Evolutionary conservation across 257 asterid genomes (phyloP).

Genomic region (Paraleonurus japonicus): DNA sequence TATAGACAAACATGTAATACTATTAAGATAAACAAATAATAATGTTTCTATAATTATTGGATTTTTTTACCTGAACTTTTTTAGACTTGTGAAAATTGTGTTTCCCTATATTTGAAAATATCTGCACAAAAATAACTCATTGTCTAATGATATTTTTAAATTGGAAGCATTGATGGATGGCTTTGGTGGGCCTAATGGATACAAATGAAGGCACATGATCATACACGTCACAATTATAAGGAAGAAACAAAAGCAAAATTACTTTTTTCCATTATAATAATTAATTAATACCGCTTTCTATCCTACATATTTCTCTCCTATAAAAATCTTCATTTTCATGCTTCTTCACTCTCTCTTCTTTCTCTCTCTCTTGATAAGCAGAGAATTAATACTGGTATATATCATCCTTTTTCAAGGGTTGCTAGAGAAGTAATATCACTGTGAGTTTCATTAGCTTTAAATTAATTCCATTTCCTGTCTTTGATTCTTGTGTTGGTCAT

Average conservation of each 20-base stretch:
- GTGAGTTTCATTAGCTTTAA: conserved; percentile 10
- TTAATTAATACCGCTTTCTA: too few relatives aligned
- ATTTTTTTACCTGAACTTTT: too few relatives aligned
- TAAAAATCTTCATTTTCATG: neutral
- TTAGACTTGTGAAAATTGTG: too few relatives aligned
- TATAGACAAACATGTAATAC: too few relatives aligned
- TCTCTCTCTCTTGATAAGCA: neutral
- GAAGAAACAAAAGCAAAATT: neutral
- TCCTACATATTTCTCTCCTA: neutral
- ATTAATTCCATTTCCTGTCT: neutral
- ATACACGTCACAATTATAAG: neutral
- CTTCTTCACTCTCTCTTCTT: neutral
- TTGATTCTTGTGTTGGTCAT: too few relatives aligned
- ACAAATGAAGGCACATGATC: neutral
- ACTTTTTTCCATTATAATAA: neutral
- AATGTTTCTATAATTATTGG: too few relatives aligned
- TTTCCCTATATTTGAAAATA: too few relatives aligned
- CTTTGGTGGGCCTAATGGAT: neutral
- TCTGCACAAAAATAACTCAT: too few relatives aligned
- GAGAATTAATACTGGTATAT: neutral
- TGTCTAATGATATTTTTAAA: too few relatives aligned
- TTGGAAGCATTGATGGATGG: neutral
- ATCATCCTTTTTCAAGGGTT: neutral
- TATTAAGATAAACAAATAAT: too few relatives aligned
- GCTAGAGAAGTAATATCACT: neutral